A percentile compares a stretch with the other conserved stretches of the same genome.
Conservation (phyloP, 768 basidiomycete species). For the Termitomyces sp. region DNA sequence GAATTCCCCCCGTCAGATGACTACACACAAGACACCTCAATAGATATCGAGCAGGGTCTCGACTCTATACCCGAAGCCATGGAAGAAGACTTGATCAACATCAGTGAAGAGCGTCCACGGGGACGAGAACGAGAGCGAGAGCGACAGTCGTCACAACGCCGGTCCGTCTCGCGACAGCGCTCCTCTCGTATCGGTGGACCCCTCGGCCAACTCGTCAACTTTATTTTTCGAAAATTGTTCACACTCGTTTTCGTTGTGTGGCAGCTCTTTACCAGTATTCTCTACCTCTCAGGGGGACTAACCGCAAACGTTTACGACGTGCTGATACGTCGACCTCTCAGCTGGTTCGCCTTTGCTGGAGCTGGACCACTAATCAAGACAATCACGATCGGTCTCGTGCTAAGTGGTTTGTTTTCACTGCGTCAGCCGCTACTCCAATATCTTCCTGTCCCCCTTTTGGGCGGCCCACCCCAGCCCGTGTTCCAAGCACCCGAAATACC, state of each 20-base stretch:
- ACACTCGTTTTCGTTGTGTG: constrained; percentile 19
- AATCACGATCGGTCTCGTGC: constrained; percentile 34
- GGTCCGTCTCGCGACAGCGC: constrained; percentile 24
- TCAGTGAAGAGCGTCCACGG: constrained; percentile 14
- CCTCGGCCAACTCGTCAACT: constrained; percentile 34
- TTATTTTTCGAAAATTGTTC: constrained; percentile 18
- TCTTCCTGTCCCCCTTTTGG: constrained; percentile 26
- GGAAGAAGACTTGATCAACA: constrained; percentile 32
- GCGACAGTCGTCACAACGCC: constrained; percentile 17
- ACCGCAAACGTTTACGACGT: constrained; percentile 45
- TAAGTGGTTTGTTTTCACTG: constrained; percentile 41
- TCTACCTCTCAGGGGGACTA: constrained; percentile 40
- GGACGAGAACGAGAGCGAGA: background rate
- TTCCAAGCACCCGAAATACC: constrained; percentile 56
- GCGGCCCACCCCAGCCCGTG: constrained; percentile 12
- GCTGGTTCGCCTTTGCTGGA: constrained; percentile 30
- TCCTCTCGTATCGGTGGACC: constrained; percentile 34
- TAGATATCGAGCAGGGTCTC: constrained; percentile 46
- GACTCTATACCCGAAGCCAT: constrained; percentile 63
- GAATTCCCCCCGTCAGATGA: constrained; percentile 19
- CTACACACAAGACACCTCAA: constrained; percentile 28
- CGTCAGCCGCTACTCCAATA: constrained; percentile 26
- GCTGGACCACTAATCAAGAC: constrained; percentile 29
- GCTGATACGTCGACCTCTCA: constrained; percentile 41
- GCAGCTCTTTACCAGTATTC: constrained; percentile 27